Evolutionary conservation across 805 yeast species (phyloP), one percentile per base, ranked within the genome.

Genomic region (Sungouiozyma intestinalis): DNA sequence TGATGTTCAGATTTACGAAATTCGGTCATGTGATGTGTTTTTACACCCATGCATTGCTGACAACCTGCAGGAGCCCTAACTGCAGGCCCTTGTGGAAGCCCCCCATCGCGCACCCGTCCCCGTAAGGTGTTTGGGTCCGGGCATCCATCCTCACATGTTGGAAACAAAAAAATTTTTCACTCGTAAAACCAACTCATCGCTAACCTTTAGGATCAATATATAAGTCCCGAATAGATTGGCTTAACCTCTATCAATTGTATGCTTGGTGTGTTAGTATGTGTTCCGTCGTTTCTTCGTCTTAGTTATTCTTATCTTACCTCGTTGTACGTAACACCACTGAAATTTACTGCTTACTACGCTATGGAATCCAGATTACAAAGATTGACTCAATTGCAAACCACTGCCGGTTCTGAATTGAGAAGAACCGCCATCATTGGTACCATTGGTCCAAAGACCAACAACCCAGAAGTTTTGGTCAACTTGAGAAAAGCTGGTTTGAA

Each of bases 351-450:
- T 27, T 35, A 41, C 35, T 31, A 42, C 38, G 48, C 19, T 41
- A 51, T 50, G 53, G 47, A 47, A 57, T 71, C 77, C 46, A 72
- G 70, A 68, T 65, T 87, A 64, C 77, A 78, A 62, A 88, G 96
- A 96, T 76, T 88, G 67, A 73, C 85, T 58, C 68, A 77, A 56
- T 78, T 87, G 63, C 79, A 87, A 69, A 75, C 75, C 53, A 77
- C 81, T 58, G 94, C 95, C 48, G 83, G 82, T 64, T 72, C 77
- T 64, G 77, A 76, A 66, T 73, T 73, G 64, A 87, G 98, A 72
- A 86, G 96, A 68, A 83, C 96, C 48, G 84, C 97, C 50, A 92
- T 92, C 70, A 88, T 92, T 62, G 97, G 97, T 66, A 92, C 98
- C 56, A 92, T 92, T 68, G 98, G 98, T 59, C 98, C 98, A 62